Percentiles rank a stretch among this genome's conserved stretches.
Conservation (phyloP, 2,329 filamentous ascomycete species). For the Fusarium palustre region DNA sequence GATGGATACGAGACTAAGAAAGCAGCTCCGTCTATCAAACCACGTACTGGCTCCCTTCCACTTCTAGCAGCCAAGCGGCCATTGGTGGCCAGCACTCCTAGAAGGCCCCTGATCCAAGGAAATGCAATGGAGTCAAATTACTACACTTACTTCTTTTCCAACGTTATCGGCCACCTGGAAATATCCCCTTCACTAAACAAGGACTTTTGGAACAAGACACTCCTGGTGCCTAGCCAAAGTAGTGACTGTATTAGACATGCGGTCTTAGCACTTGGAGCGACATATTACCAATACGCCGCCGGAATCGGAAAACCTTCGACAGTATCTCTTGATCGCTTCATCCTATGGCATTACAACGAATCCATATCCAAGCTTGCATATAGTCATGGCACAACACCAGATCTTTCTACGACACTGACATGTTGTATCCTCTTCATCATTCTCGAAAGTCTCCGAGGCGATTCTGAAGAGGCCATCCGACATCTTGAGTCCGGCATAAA, state of each 20-base stretch:
- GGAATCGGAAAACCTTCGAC: neutral
- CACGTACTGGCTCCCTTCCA: neutral
- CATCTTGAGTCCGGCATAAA: conserved; percentile 13
- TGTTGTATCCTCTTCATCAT: conserved; percentile 14
- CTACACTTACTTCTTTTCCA: conserved; percentile 13
- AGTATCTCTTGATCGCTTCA: neutral
- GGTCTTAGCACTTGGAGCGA: conserved; percentile 1
- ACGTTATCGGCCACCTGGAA: neutral
- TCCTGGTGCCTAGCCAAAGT: neutral
- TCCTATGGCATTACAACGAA: conserved; percentile 10
- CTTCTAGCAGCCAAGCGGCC: neutral
- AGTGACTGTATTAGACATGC: conserved; percentile 6
- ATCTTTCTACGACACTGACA: neutral
- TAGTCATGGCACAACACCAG: no score
- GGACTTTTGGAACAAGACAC: conserved; percentile 1
- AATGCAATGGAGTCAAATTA: conserved; percentile 10
- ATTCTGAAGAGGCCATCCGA: conserved; percentile 12
- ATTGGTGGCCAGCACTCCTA: neutral
- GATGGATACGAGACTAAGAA: conserved; percentile 10
- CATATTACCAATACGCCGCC: neutral
- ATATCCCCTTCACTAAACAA: conserved; percentile 4
- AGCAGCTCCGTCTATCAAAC: neutral
- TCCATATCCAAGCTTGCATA: neutral
- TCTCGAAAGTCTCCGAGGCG: conserved; percentile 9
- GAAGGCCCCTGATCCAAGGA: neutral